Evolutionary conservation across 495 filamentous ascomycete species (phyloP), one percentile per base, ranked within the genome.

Genomic region (Xylaria curta): DNA sequence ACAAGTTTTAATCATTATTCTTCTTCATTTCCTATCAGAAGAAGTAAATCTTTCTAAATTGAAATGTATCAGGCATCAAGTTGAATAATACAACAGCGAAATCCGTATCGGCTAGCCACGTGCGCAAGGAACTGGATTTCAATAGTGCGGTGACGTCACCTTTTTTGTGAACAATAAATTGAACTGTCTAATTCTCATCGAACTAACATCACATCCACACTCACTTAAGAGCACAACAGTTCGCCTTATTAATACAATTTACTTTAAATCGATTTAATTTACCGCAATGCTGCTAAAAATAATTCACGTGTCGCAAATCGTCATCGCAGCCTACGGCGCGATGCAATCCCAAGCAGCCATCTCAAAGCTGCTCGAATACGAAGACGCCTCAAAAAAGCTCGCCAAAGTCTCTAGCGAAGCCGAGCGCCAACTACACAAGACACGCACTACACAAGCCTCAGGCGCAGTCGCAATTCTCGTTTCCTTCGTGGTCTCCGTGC

Each of bases 261-360:
- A 26, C 19, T 13, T 38, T 12, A 7, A 21, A 62, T n/a, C 2
- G n/a, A 63, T 42, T 13, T 13, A 38, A 17, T 21, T 13, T 33
- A 53, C 19, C 54, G 15, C 59, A 36, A 74, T 74, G 72, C 21
- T 74, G 1, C 72, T 74, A 9, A 68, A 62, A 9, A 9, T 72
- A 7, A 13, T 76, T 19, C 72, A 74, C 26, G n/a, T 76, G 17
- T 65, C 62, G 5, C 74, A 74, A 42, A 69, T 62, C 26, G 64
- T 51, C 31, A 38, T 77, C 1, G 73, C 75, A 28, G 58, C 72
- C 17, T 79, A 74, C 47, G 71, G 76, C 67, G 76, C 68, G 24
- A 51, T 51, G 38, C 72, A 74, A 66, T 85, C 81, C 47, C 84
- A 81, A 76, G 69, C 76, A 38, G 81, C 82, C 70, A 86, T 86